Evolutionary conservation across 116 monocot species (phyloP).

Genomic region (Iris pallida): DNA sequence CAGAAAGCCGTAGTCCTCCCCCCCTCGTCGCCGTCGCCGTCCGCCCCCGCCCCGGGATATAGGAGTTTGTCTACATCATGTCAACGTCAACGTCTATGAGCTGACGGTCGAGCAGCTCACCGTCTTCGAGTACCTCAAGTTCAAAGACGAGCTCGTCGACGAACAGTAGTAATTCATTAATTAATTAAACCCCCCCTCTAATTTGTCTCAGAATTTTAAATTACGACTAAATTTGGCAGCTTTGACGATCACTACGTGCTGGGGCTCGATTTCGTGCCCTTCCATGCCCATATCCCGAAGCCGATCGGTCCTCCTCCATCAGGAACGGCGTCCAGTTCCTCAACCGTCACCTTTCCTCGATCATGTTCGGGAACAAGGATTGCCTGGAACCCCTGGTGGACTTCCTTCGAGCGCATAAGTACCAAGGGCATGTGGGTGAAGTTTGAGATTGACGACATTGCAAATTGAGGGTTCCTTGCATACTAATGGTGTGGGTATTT

Average conservation of each 20-base stretch:
- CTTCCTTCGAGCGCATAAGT: conserved; percentile 76
- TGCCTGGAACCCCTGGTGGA: conserved; percentile 75
- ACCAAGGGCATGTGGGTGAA: conserved; percentile 74
- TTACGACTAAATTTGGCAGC: conserved; percentile 16
- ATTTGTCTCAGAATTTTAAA: not conserved
- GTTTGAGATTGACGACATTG: not conserved
- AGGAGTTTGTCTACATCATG: conserved; percentile 88
- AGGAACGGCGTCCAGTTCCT: conserved; percentile 97
- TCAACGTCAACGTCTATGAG: conserved; percentile 82
- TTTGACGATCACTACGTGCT: conserved; percentile 45
- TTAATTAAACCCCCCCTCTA: not conserved
- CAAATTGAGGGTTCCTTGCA: not conserved
- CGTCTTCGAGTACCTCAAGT: conserved; percentile 65
- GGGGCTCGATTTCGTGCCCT: conserved; percentile 91
- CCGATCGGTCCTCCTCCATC: conserved; percentile 78
- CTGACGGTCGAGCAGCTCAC: conserved; percentile 81
- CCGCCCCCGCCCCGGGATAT: conserved; percentile 85
- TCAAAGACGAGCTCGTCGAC: conserved; percentile 91
- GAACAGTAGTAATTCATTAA: conserved; percentile 21
- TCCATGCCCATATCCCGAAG: conserved; percentile 64
- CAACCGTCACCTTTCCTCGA: conserved; percentile 80
- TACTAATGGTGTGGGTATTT: not conserved
- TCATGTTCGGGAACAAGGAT: conserved; percentile 88
- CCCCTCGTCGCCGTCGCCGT: conserved; percentile 89
- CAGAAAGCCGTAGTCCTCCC: conserved; percentile 95